Conservation (phyloP, 2,329 filamentous ascomycete genomes). For the Pseudogymnoascus sp. region DNA sequence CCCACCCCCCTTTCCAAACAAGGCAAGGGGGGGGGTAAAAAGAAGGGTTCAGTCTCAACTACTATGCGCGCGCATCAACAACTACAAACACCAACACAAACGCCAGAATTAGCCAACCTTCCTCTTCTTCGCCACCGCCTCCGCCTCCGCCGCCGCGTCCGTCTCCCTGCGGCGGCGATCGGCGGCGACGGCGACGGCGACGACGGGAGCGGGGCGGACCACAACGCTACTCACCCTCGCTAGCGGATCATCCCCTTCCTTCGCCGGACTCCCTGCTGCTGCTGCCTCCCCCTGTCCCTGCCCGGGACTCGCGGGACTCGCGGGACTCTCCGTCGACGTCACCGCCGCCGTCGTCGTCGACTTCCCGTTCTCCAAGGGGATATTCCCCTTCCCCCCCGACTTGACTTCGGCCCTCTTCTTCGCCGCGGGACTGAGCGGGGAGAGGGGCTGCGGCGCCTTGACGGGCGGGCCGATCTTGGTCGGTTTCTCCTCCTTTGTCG, state of each 20-base stretch:
- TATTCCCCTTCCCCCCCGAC: background rate
- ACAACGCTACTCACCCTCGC: background rate
- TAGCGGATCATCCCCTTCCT: background rate
- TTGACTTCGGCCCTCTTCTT: background rate
- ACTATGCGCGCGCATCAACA: background rate
- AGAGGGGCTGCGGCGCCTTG: background rate
- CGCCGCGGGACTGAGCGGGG: background rate
- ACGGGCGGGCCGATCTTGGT: background rate
- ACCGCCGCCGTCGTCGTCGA: too few species aligned
- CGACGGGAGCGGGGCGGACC: background rate
- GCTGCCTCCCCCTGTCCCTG: background rate
- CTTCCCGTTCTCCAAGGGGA: background rate
- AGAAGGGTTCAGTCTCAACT: too few species aligned
- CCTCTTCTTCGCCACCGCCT: background rate
- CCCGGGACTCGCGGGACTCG: too few species aligned
- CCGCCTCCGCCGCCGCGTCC: background rate
- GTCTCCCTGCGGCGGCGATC: background rate
- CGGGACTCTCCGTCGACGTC: too few species aligned
- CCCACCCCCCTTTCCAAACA: too few species aligned
- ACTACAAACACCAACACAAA: background rate
- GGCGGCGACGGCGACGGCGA: too few species aligned
- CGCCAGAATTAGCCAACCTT: background rate
- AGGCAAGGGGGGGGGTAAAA: too few species aligned
- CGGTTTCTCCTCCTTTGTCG: constrained; percentile 22
- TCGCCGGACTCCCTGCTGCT: background rate